Conservation (phyloP, 768 basidiomycete genomes). For the Termitomyces sp. region DNA sequence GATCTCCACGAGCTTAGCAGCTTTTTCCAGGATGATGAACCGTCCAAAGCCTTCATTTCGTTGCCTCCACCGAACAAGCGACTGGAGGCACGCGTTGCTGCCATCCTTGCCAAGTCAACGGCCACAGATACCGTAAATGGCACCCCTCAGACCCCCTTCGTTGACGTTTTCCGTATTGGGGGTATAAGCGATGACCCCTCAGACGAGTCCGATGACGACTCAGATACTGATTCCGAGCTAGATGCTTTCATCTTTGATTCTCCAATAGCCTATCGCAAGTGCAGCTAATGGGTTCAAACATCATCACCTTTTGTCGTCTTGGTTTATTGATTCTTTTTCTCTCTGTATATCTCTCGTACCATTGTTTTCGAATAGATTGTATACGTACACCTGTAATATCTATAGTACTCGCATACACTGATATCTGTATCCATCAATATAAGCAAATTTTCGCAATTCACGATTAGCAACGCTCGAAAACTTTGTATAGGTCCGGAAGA, state of each 20-base stretch:
- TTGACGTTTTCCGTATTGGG: slow-evolving; percentile 67
- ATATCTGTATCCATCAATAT: slow-evolving; percentile 10
- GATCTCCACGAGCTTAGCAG: slow-evolving; percentile 71
- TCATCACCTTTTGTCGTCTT: slow-evolving; percentile 22
- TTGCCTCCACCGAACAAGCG: slow-evolving; percentile 48
- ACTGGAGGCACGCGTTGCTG: slow-evolving; percentile 74
- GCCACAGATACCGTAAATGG: slow-evolving; percentile 44
- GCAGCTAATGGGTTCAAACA: slow-evolving; percentile 41
- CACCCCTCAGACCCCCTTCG: slow-evolving; percentile 73
- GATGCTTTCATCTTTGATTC: slow-evolving; percentile 66
- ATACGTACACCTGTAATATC: slow-evolving; percentile 14
- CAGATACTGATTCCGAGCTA: slow-evolving; percentile 39
- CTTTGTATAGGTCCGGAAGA: slow-evolving; percentile 87
- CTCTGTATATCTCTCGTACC: slow-evolving; percentile 1
- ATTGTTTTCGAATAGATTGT: slow-evolving; percentile 14
- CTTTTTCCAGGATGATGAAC: slow-evolving; percentile 57
- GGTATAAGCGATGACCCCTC: slow-evolving; percentile 21
- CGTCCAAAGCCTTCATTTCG: slow-evolving; percentile 22
- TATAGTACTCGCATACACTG: slow-evolving; percentile 11
- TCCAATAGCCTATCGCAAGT: slow-evolving; percentile 33
- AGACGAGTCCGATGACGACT: slow-evolving; percentile 42
- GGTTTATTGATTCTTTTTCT: background rate
- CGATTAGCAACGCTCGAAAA: slow-evolving; percentile 85
- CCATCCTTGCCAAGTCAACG: slow-evolving; percentile 78
- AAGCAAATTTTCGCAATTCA: slow-evolving; percentile 7